Conservation (phyloP, 768 basidiomycete genomes). For the Panus rudis region DNA sequence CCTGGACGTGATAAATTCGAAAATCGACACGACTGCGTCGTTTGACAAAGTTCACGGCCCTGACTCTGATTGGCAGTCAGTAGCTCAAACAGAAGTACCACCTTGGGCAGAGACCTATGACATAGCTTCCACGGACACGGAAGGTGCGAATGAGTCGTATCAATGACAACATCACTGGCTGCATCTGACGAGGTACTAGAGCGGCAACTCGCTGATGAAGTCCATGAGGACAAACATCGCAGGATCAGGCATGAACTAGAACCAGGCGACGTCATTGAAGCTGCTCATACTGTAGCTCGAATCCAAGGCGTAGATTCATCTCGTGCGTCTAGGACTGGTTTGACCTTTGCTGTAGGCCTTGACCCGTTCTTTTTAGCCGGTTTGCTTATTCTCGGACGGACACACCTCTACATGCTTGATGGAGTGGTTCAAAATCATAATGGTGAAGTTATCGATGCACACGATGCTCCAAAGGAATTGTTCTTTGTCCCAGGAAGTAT, state of each 20-base stretch:
- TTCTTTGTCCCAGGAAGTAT: slow-evolving; percentile 83
- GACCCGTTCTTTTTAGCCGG: slow-evolving; percentile 47
- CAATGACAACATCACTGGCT: slow-evolving; percentile 1
- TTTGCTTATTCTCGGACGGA: slow-evolving; percentile 77
- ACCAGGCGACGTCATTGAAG: slow-evolving; percentile 85
- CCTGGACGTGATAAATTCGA: slow-evolving; percentile 36
- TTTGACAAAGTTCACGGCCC: slow-evolving; percentile 47
- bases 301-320: slow-evolving; percentile 89
- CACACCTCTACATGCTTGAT: slow-evolving; percentile 86
- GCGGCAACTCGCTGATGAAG: slow-evolving; percentile 64
- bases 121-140: slow-evolving; percentile 53
- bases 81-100: slow-evolving; percentile 52
- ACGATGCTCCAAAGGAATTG: slow-evolving; percentile 74
- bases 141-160: slow-evolving; percentile 34
- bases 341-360: background rate
- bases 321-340: slow-evolving; percentile 45
- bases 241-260: slow-evolving; percentile 82
- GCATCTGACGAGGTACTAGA: slow-evolving; percentile 21
- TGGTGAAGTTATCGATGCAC: slow-evolving; percentile 84
- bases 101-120: slow-evolving; percentile 74
- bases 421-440: slow-evolving; percentile 82
- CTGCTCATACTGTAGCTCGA: slow-evolving; percentile 77
- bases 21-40: too few species aligned
- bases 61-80: slow-evolving; percentile 41
- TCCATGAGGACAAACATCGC: slow-evolving; percentile 84